phyloP scores from a whole-genome alignment of 176 grass and related monocot species.

The Luzula sylvatica region DNA sequence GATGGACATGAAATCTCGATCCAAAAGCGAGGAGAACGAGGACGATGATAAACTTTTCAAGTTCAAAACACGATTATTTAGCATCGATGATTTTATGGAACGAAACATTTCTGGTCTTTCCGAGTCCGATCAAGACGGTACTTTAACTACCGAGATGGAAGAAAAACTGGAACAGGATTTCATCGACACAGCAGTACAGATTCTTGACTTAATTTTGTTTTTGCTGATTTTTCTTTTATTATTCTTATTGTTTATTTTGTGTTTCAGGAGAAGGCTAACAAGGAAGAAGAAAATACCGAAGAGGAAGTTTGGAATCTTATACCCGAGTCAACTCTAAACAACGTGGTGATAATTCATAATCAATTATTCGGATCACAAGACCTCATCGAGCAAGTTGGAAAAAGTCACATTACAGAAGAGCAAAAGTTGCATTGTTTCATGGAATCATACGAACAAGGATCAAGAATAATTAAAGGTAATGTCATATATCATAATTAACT shows the following conservation, averaged over 20 bases:
- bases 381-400: slow-evolving; percentile 52
- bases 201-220: slow-evolving; percentile 4
- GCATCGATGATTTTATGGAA: slow-evolving; percentile 63
- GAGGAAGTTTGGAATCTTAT: slow-evolving; percentile 59
- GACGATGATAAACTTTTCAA: slow-evolving; percentile 57
- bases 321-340: slow-evolving; percentile 54
- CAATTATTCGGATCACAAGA: slow-evolving; percentile 68
- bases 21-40: slow-evolving; percentile 48
- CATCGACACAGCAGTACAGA: slow-evolving; percentile 33
- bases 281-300: slow-evolving; percentile 26
- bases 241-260: slow-evolving; percentile 9
- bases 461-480: slow-evolving; percentile 69
- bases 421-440: slow-evolving; percentile 63
- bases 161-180: slow-evolving; percentile 58
- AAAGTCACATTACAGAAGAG: slow-evolving; percentile 38
- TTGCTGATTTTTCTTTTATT: not conserved
- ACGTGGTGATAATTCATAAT: slow-evolving; percentile 55
- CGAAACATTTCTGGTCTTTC: slow-evolving; percentile 37
- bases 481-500: not conserved
- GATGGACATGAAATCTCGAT: slow-evolving; percentile 69
- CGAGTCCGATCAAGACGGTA: slow-evolving; percentile 34
- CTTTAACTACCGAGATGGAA: slow-evolving; percentile 31
- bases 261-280: slow-evolving; percentile 39
- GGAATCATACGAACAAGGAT: slow-evolving; percentile 67
- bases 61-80: slow-evolving; percentile 54